Base-by-base conservation (phyloP, 1,139 yeast species). In the Candida dubliniensis region DNA sequence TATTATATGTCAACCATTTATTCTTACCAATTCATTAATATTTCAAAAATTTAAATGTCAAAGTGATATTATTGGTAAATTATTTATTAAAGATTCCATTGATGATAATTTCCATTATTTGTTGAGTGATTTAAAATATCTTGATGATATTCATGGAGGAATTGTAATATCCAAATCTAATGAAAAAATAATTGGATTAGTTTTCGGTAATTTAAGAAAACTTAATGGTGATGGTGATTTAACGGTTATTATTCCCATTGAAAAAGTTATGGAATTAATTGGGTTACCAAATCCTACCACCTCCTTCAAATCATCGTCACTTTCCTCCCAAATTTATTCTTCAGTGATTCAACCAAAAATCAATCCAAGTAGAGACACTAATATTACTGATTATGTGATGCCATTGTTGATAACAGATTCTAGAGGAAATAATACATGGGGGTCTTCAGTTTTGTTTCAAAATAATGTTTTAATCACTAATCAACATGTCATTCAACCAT, bases 81-180 rank as follows among this genome's bases (percentile, higher is more conserved):
- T 47, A 11, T 13, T 27, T 18, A 18, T 5, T 4, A 18, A 18
- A 5, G 23, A 27, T 27, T 4, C 12, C 31, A 27, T 8, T 10
- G 12, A 4, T 27, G 4, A n/a, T 10, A 45, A 47, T 13, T 30
- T 42, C 4, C 24, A 31, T 11, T 40, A 66, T 3, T 73, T 69
- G 47, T 61, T 83, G 6, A 63, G 77, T 15, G 91, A 84, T 55
- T 59, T 73, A 2, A 71, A 77, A 50, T 84, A 74, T 53, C 57
- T 84, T 45, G 89, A 83, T 40, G 84, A 84, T 48, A 80, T 80
- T 77, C 69, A 73, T n/a, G 90, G 90, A 1, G 86, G 82, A 0
- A 48, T 74, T 2, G 85, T 43, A 2, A 2, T 69, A 1, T 31
- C 14, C 6, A 9, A 12, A n/a, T 29, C 42, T 2, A 39, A 32